Conservation (phyloP, 1,139 yeast genomes). For the Suhomyces guaymorum region DNA sequence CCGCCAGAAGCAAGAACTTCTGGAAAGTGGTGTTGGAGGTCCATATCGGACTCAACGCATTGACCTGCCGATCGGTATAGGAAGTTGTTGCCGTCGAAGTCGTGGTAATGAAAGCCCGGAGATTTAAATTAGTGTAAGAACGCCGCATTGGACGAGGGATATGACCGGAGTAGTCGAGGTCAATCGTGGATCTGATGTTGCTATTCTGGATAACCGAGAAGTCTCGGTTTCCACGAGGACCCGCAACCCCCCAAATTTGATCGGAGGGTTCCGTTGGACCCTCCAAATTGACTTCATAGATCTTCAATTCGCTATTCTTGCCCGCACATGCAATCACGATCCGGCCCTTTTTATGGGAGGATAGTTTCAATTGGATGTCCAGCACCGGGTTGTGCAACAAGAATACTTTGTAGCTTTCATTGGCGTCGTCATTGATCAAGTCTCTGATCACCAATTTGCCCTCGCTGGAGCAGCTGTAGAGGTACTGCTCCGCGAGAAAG, state of each 20-base stretch:
- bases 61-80: constrained; percentile 21
- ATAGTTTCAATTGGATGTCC: constrained; percentile 21
- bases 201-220: constrained; percentile 11
- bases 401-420: constrained; percentile 31
- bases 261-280: constrained; percentile 4
- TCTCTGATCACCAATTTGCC: constrained; percentile 50
- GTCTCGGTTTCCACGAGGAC: constrained; percentile 8
- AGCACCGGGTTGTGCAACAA: constrained; percentile 39
- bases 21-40: constrained; percentile 19
- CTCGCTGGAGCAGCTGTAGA: constrained; percentile 46
- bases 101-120: constrained; percentile 6
- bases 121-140: constrained; percentile 10
- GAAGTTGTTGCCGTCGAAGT: constrained; percentile 4
- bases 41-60: constrained; percentile 25
- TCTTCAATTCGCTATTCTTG: constrained; percentile 44
- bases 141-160: constrained; percentile 11
- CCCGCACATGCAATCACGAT: constrained; percentile 44
- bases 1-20: constrained; percentile 22
- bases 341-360: constrained; percentile 15
- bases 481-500: constrained; percentile 29
- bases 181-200: constrained; percentile 10
- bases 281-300: constrained; percentile 23
- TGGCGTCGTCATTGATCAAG: constrained; percentile 41
- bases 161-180: constrained; percentile 4
- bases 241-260: constrained; percentile 4